These are phyloP conservation scores for Calonectria pseudoreteaudii DNA, from an alignment of 2,329 filamentous ascomycete genomes.

Conservation along the genomic window DNA sequence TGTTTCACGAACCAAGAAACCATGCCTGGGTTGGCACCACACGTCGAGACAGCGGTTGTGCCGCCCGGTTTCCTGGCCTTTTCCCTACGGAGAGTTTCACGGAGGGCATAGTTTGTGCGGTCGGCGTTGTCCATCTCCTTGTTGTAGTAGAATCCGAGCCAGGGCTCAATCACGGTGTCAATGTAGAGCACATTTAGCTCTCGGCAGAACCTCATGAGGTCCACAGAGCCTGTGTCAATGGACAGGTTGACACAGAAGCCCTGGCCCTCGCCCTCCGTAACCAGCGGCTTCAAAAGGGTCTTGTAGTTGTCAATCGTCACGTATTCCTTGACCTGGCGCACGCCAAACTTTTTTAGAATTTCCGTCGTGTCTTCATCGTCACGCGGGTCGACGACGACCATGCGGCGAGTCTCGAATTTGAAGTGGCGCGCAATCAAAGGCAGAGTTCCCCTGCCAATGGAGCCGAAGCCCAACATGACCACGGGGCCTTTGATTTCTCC, in stretches of 20 bases:
- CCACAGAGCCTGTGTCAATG: background rate
- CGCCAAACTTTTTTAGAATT: background rate
- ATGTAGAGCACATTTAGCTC: background rate
- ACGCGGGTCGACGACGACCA: conserved; percentile 2
- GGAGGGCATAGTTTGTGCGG: conserved; percentile 4
- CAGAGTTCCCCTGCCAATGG: background rate
- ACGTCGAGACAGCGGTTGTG: background rate
- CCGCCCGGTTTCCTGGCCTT: background rate
- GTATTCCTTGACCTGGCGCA: conserved; percentile 9
- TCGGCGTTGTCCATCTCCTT: background rate
- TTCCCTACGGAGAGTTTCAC: background rate
- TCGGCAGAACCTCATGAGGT: conserved; percentile 1
- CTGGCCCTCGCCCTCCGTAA: background rate
- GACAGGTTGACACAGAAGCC: conserved; percentile 5
- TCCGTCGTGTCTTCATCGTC: background rate
- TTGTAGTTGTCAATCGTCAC: conserved; percentile 1
- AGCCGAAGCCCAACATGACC: conserved; percentile 1
- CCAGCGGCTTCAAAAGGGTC: background rate
- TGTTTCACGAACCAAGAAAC: conserved; percentile 3
- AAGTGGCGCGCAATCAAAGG: background rate
- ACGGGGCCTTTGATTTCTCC: background rate
- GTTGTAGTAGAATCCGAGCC: conserved; percentile 3
- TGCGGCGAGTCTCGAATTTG: background rate
- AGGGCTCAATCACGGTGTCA: conserved; percentile 5
- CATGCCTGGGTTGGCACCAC: background rate